phyloP scores from a whole-genome alignment of 2,329 filamentous ascomycete genomes.

The Epicoccum sorghinum region DNA sequence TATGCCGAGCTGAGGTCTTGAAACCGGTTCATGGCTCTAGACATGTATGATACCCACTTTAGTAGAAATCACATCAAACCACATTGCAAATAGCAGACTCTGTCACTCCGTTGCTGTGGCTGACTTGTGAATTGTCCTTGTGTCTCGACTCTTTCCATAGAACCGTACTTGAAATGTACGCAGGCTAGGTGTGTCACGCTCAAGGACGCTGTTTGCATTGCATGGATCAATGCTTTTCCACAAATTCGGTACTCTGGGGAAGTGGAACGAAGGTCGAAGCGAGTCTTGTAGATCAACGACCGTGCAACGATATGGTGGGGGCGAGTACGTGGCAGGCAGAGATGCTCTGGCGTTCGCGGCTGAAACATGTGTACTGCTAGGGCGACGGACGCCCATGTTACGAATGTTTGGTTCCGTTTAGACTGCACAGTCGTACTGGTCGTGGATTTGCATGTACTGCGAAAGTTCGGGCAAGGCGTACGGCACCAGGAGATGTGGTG shows the following conservation, averaged over 20 bases:
- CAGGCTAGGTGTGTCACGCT: neutral
- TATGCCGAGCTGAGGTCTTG: neutral
- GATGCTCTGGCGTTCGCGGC: neutral
- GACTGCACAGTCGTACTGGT: no score
- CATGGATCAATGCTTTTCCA: neutral
- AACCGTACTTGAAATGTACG: neutral
- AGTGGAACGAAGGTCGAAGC: conserved; percentile 6
- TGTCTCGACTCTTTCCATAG: neutral
- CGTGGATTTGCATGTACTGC: neutral
- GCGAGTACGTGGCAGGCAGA: conserved; percentile 1
- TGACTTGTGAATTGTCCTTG: neutral
- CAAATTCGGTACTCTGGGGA: conserved; percentile 4
- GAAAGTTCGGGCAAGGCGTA: neutral
- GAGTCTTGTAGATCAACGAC: conserved; percentile 6
- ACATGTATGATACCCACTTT: neutral
- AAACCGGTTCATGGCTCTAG: neutral
- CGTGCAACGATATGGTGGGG: conserved; percentile 1
- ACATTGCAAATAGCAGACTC: no score
- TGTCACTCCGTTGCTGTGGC: no score
- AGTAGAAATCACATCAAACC: neutral
- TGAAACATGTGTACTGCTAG: conserved; percentile 7
- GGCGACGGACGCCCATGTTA: neutral
- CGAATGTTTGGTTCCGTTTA: no score
- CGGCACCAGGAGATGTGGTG: neutral
- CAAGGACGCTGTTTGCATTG: neutral